Conservation (phyloP, 257 asterid genomes). For the Lycium ferocissimum region DNA sequence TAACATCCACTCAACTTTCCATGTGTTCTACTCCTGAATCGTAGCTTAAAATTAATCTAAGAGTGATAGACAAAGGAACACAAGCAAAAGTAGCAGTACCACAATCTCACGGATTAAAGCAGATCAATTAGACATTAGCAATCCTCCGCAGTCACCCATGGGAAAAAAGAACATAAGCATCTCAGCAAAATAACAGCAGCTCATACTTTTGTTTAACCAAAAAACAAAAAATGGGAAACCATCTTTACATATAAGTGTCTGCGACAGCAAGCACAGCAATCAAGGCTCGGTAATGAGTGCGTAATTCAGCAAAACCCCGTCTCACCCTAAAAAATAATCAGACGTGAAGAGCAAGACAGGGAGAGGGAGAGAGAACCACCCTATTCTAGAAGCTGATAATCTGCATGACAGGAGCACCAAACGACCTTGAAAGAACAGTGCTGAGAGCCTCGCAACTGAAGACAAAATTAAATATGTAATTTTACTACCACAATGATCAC, state of each 20-base stretch:
- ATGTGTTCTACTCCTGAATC: neutral
- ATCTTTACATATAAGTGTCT: neutral
- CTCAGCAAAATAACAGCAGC: neutral
- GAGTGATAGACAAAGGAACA: neutral
- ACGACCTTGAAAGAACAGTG: neutral
- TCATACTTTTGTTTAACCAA: neutral
- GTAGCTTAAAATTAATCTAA: too few relatives aligned
- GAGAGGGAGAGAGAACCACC: neutral
- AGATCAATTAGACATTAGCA: neutral
- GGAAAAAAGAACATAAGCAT: neutral
- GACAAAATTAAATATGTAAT: neutral
- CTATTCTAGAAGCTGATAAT: neutral
- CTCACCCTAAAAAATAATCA: neutral
- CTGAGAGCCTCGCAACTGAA: neutral
- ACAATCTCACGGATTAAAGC: neutral
- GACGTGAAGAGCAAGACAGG: neutral
- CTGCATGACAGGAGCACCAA: neutral
- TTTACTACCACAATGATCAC: neutral
- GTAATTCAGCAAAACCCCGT: neutral
- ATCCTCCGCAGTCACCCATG: neutral
- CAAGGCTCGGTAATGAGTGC: neutral
- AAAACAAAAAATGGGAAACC: neutral
- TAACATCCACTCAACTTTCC: neutral
- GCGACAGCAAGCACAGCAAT: neutral
- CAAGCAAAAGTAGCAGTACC: neutral